Percentiles rank a stretch among this genome's conserved stretches.
phyloP scores from a whole-genome alignment of 768 basidiomycete species.

The Mrakia gelida region DNA sequence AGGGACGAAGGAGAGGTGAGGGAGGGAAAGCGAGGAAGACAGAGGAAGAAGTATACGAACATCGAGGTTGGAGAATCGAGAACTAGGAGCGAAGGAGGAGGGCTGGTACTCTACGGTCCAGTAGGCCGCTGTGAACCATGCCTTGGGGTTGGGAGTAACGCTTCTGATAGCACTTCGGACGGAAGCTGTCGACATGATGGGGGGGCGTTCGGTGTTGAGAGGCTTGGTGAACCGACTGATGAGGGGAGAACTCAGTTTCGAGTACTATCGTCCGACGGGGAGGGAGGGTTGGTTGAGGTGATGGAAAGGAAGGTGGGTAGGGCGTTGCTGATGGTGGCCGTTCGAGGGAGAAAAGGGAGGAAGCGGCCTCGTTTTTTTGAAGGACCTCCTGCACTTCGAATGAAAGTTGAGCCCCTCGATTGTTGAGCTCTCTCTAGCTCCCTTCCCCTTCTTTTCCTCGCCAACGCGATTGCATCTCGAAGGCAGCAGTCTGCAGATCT shows the following conservation, averaged over 20 bases:
- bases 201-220: not conserved
- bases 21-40: not conserved
- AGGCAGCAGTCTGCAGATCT: not conserved
- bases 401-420: not conserved
- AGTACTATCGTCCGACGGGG: too few species aligned
- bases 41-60: not conserved
- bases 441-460: not conserved
- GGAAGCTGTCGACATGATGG: not conserved
- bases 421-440: constrained; percentile 2
- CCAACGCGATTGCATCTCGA: not conserved
- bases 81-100: not conserved
- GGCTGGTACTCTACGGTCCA: constrained; percentile 10
- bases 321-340: not conserved
- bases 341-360: not conserved
- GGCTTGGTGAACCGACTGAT: too few species aligned
- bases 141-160: not conserved
- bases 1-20: not conserved
- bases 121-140: not conserved
- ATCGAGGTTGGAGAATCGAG: constrained; percentile 8
- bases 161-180: not conserved
- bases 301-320: too few species aligned
- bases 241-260: too few species aligned
- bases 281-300: too few species aligned
- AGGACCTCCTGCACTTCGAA: too few species aligned
- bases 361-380: not conserved